Evolutionary conservation across 768 basidiomycete species (phyloP).

Genomic region (Boletus rex-veris): DNA sequence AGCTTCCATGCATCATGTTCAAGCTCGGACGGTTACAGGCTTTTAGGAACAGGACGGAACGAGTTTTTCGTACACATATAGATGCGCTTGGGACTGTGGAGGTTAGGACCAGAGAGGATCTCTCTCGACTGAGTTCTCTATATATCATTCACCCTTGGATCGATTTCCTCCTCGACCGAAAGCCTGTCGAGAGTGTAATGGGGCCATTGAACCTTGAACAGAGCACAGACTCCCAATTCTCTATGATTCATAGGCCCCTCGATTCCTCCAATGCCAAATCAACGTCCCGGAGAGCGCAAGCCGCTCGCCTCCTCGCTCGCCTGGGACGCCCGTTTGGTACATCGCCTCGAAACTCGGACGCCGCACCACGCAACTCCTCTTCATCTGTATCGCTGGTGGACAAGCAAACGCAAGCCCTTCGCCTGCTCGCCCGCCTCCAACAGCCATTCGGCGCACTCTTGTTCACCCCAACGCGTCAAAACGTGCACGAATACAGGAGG

Average conservation of each 20-base stretch:
- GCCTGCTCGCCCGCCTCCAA: background rate
- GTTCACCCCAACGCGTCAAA: background rate
- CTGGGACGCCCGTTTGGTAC: background rate
- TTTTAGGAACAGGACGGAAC: background rate
- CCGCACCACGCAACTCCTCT: background rate
- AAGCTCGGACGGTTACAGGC: background rate
- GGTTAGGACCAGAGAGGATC: background rate
- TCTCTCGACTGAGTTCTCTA: background rate
- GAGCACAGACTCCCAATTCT: background rate
- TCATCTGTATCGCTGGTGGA: background rate
- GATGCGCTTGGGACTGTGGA: background rate
- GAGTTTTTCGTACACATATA: background rate
- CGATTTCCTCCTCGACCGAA: background rate
- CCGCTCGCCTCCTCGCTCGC: background rate
- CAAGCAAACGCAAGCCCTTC: background rate
- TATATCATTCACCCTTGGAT: background rate
- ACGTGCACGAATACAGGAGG: conserved; percentile 2
- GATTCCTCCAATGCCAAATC: too few relatives aligned
- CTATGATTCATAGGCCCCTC: background rate
- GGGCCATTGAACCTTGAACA: background rate
- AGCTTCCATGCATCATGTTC: too few relatives aligned
- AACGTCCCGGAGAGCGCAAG: background rate
- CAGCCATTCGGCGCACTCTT: too few relatives aligned
- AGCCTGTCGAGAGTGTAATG: background rate
- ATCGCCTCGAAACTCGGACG: background rate